A percentile compares a stretch with the other conserved stretches of the same genome.
These are phyloP conservation scores for Medicago lupulina DNA, from an alignment of 306 rosid species.

Conservation along the genomic window DNA sequence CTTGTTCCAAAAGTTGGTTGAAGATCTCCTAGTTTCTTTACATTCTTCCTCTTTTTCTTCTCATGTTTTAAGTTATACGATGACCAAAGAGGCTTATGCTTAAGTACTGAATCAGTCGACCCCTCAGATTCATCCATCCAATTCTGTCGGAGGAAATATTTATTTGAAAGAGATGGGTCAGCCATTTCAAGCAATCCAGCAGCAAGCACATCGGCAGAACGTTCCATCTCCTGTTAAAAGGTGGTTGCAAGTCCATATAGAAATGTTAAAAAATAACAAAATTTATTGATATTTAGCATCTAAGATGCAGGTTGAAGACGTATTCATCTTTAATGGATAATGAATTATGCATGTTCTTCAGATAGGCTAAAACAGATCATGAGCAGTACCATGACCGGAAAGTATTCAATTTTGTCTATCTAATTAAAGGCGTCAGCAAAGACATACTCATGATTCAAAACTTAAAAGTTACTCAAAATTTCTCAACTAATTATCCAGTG, in stretches of 20 bases:
- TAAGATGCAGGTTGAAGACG: neutral
- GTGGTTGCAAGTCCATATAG: conserved; percentile 36
- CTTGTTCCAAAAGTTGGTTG: conserved; percentile 93
- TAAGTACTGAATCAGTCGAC: conserved; percentile 77
- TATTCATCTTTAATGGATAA: conserved; percentile 24
- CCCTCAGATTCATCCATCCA: conserved; percentile 79
- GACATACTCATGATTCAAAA: conserved; percentile 33
- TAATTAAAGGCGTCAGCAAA: conserved; percentile 26
- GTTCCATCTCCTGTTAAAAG: conserved; percentile 90
- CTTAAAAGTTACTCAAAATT: conserved; percentile 20
- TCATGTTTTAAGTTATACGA: conserved; percentile 65
- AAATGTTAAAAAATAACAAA: conserved; percentile 9
- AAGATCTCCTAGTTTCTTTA: conserved; percentile 75
- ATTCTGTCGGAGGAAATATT: conserved; percentile 85
- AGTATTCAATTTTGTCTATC: conserved; percentile 26
- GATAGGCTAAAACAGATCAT: conserved; percentile 6
- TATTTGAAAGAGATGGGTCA: conserved; percentile 90
- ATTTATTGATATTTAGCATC: conserved; percentile 32
- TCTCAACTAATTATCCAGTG: conserved; percentile 28
- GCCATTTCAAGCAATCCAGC: conserved; percentile 99
- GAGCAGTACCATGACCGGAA: conserved; percentile 25
- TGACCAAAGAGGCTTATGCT: conserved; percentile 98
- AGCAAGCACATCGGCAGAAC: conserved; percentile 92
- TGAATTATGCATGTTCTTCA: conserved; percentile 26
- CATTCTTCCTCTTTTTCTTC: conserved; percentile 62